A percentile compares a stretch with the other conserved stretches of the same genome.
phyloP scores from a whole-genome alignment of 176 grass and related monocot species.

The Oryza glumipatula region DNA sequence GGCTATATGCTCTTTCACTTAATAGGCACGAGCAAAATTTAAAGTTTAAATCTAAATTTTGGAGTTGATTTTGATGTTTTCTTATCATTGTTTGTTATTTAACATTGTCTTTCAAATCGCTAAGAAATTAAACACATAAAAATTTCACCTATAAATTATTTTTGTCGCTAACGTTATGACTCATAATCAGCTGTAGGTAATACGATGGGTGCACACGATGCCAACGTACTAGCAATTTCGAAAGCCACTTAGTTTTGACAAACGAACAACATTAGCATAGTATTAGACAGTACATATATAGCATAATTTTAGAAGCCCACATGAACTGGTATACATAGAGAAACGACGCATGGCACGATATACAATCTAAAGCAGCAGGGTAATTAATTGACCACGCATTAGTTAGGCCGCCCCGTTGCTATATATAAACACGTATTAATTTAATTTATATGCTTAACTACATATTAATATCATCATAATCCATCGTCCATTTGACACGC shows the following conservation, averaged over 20 bases:
- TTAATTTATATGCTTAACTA: background rate
- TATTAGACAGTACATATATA: background rate
- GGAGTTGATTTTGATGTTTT: no score
- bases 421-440: background rate
- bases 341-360: background rate
- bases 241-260: background rate
- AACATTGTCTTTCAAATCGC: no score
- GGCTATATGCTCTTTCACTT: no score
- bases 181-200: no score
- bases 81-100: no score
- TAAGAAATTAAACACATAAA: no score
- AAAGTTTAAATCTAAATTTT: no score
- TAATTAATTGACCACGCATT: background rate
- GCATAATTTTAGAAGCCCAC: background rate
- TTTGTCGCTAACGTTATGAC: no score
- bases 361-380: slow-evolving; percentile 1
- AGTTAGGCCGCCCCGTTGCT: background rate
- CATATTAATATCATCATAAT: background rate
- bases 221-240: background rate
- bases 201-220: background rate
- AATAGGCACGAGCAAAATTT: no score
- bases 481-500: background rate
- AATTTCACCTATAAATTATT: no score
- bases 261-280: background rate
- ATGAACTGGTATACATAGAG: background rate